These are phyloP conservation scores for Coleophoma eucalyptorum DNA, from an alignment of 2,329 filamentous ascomycete species.

Conservation along the genomic window DNA sequence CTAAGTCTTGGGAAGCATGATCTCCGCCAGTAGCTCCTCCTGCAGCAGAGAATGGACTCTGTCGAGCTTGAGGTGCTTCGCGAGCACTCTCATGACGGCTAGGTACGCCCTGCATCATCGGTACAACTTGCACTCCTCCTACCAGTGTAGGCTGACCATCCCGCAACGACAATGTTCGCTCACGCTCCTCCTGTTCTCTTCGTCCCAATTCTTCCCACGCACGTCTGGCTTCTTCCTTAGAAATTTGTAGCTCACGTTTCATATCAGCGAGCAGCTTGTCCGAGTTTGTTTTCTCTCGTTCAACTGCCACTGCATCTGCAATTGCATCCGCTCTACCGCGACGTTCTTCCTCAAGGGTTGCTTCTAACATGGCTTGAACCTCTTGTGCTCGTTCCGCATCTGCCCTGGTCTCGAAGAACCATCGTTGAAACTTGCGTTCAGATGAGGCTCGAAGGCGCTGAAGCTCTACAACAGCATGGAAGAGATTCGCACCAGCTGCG, in stretches of 20 bases:
- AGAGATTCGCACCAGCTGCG: constrained; percentile 92
- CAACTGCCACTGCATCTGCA: constrained; percentile 60
- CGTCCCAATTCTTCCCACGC: constrained; percentile 97
- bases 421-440: constrained; percentile 95
- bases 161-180: constrained; percentile 79
- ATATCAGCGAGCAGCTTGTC: constrained; percentile 84
- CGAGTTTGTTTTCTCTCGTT: constrained; percentile 64
- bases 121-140: constrained; percentile 91
- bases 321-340: constrained; percentile 65
- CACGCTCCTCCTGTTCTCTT: constrained; percentile 88
- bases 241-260: constrained; percentile 89
- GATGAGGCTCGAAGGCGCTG: constrained; percentile 92
- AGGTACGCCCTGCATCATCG: constrained; percentile 73
- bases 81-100: constrained; percentile 44
- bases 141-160: constrained; percentile 86
- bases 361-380: constrained; percentile 75
- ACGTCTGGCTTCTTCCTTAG: constrained; percentile 89
- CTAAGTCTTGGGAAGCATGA: constrained; percentile 16
- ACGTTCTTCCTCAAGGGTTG: constrained; percentile 70
- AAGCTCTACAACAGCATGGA: constrained; percentile 94
- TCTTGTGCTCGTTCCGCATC: constrained; percentile 86
- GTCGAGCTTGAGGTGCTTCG: constrained; percentile 38
- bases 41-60: constrained; percentile 33
- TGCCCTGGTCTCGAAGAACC: constrained; percentile 93
- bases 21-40: constrained; percentile 24